Evolutionary conservation across 2,329 filamentous ascomycete species (phyloP), one percentile per base, ranked within the genome.

Genomic region (Colletotrichum sp.): DNA sequence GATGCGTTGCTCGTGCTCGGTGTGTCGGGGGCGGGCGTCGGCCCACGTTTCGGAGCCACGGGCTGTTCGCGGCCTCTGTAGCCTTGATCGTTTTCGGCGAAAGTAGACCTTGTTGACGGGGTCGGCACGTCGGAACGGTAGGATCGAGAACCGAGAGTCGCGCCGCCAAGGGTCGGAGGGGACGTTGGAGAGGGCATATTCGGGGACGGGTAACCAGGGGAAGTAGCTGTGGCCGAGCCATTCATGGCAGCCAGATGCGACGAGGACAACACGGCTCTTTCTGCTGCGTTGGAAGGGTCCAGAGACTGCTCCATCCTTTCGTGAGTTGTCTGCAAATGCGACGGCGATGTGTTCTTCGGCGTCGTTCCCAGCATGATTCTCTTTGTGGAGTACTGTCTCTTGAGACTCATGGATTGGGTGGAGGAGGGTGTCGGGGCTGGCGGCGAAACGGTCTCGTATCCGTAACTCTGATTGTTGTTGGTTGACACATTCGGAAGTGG

Each of bases 341-440:
- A 95, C 3, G 94, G 94, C 21, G 94, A 96, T 71, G 89, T 90
- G 80, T 91, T 95, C 85, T 95, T 96, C n/a, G 94, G 93, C 30
- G 90, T 90, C 56, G 89, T 87, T 58, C 93, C 93, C 58, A 94
- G 91, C 78, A 94, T 90, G 78, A 94, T 90, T 84, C 94, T 94
- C 82, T 95, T 94, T 65, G 94, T 95, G 38, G 92, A 94, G 81
- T 94, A 95, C 73, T 94, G 93, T 77, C 94, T 89, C 78, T 93
- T 93, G 71, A 96, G 85, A 16, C 90, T 90, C 32, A 87, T 86
- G 77, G 87, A 84, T 77, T 90, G 86, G 26, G 84, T 81, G 4
- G 90, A 88, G 4, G 89, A 88, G 10, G 91, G 89, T 32, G 89
- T 91, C 9, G 90, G 89, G 13, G 87, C 91, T 8, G 91, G 89